Percentiles rank a stretch among this genome's conserved stretches.
Conservation (phyloP, 257 asterid species). For the Salvia rosmarinus region DNA sequence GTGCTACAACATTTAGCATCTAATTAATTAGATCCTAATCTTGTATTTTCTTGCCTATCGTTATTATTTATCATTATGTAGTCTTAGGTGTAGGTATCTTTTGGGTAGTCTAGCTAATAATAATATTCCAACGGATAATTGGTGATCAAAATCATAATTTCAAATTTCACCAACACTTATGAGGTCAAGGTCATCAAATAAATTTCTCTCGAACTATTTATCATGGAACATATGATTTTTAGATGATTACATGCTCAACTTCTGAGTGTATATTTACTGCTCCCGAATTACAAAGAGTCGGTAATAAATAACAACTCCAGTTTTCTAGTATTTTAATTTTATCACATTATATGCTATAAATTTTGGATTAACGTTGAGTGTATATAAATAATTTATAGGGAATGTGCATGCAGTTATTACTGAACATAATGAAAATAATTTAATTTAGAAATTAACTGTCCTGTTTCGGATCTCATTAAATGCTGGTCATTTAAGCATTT, state of each 20-base stretch:
- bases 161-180: not conserved
- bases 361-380: not conserved
- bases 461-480: constrained; percentile 26
- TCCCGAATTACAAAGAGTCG: not conserved
- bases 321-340: not conserved
- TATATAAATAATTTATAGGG: not conserved
- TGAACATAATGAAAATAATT: not conserved
- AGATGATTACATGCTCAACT: too few species aligned
- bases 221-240: too few species aligned
- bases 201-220: not conserved
- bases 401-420: not conserved
- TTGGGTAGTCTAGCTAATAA: too few species aligned
- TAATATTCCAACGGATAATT: too few species aligned
- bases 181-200: not conserved
- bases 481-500: constrained; percentile 6
- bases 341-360: not conserved
- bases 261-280: not conserved
- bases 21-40: constrained; percentile 33
- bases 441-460: not conserved
- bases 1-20: constrained; percentile 26
- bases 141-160: not conserved
- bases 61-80: not conserved
- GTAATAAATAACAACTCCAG: not conserved
- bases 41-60: constrained; percentile 4
- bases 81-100: not conserved